Percentiles rank a stretch among this genome's conserved stretches.
phyloP scores from a whole-genome alignment of 2,329 filamentous ascomycete genomes.

The Bipolaris gigantea region DNA sequence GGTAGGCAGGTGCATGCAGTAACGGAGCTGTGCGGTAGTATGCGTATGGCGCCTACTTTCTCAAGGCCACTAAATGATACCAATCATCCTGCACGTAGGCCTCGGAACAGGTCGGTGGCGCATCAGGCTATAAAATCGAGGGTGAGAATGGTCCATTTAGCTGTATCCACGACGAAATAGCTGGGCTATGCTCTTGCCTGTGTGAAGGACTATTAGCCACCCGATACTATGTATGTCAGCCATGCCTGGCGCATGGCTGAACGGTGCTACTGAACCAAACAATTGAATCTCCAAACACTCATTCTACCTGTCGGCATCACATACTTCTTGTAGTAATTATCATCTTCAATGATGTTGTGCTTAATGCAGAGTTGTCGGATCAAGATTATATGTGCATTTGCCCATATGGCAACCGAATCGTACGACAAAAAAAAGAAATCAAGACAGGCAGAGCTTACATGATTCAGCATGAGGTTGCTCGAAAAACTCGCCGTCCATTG shows the following conservation, averaged over 20 bases:
- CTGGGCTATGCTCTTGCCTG: not conserved
- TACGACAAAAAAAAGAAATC: not conserved
- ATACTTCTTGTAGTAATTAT: not conserved
- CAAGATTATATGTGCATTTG: not conserved
- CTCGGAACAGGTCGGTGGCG: not conserved
- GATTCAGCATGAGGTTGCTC: not conserved
- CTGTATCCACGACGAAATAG: too few relatives aligned
- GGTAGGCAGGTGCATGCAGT: not conserved
- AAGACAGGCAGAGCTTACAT: conserved; percentile 2
- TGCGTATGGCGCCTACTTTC: not conserved
- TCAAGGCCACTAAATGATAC: not conserved
- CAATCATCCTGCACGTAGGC: not conserved
- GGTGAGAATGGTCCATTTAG: not conserved
- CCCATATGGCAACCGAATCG: not conserved
- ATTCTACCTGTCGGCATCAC: too few relatives aligned
- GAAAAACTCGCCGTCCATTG: conserved; percentile 24
- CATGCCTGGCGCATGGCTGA: too few relatives aligned
- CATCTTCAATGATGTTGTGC: too few relatives aligned
- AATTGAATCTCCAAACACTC: too few relatives aligned
- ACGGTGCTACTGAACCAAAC: too few relatives aligned
- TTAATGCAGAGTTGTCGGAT: too few relatives aligned
- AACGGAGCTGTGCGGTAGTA: not conserved
- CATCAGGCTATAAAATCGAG: not conserved
- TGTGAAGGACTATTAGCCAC: not conserved
- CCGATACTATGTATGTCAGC: not conserved